These are phyloP conservation scores for Mycena vulgaris DNA, from an alignment of 768 basidiomycete species.

Conservation along the genomic window DNA sequence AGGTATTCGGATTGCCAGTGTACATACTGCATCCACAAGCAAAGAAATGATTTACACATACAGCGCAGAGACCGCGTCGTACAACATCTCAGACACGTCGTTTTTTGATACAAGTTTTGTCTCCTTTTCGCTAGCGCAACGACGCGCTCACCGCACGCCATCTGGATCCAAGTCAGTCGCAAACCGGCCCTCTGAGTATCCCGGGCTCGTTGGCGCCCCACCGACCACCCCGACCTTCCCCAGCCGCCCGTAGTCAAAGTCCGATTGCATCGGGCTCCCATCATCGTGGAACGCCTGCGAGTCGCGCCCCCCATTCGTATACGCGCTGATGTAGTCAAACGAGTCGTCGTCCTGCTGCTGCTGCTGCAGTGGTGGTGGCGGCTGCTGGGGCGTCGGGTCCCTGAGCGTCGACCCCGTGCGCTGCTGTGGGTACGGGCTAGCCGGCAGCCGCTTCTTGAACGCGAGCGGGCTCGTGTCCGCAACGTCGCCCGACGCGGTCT, in stretches of 20 bases:
- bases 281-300: constrained; percentile 37
- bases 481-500: constrained; percentile 46
- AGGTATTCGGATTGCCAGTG: no score
- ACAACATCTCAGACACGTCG: no score
- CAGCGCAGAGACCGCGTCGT: no score
- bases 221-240: constrained; percentile 37
- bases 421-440: constrained; percentile 57
- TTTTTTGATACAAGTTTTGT: no score
- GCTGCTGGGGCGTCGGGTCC: constrained; percentile 25
- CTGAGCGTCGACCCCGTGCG: constrained; percentile 21
- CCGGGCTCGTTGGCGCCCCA: constrained; percentile 30
- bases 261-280: constrained; percentile 30
- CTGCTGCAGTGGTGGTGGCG: constrained; percentile 32
- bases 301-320: constrained; percentile 49
- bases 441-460: constrained; percentile 65
- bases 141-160: constrained; percentile 38
- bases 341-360: constrained; percentile 54
- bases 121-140: no score
- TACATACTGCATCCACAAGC: no score
- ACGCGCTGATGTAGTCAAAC: constrained; percentile 74
- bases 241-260: constrained; percentile 38
- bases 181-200: constrained; percentile 30
- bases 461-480: constrained; percentile 65
- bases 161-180: constrained; percentile 27
- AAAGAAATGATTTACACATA: no score